Conservation (phyloP, 129 eudicot species). For the Lonicera japonica region DNA sequence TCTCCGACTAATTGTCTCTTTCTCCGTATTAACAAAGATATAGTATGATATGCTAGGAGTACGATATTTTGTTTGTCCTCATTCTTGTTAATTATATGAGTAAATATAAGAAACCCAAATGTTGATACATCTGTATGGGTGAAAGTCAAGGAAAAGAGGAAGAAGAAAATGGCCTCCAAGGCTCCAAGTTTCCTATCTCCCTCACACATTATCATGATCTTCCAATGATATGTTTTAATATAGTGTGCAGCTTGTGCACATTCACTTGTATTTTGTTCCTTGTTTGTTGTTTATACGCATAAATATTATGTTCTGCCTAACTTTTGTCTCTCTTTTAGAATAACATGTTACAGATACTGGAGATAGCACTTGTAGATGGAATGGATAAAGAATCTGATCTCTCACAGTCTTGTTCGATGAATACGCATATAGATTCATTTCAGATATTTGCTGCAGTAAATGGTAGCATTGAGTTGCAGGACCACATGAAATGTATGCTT, state of each 20-base stretch:
- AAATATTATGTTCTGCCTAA: not conserved
- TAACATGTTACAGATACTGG: constrained; percentile 55
- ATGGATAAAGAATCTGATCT: constrained; percentile 60
- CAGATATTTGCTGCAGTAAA: constrained; percentile 23
- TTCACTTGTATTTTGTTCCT: not conserved
- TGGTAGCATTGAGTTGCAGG: constrained; percentile 39
- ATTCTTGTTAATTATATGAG: not conserved
- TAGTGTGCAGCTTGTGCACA: not conserved
- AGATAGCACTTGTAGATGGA: constrained; percentile 58
- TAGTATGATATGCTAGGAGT: not conserved
- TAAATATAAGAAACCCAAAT: not conserved
- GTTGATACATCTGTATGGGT: not conserved
- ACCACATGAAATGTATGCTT: constrained; percentile 48
- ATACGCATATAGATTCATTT: constrained; percentile 46
- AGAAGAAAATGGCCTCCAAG: not conserved
- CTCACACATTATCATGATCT: not conserved
- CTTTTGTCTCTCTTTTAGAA: constrained; percentile 20
- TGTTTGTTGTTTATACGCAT: not conserved
- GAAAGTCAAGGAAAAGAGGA: not conserved
- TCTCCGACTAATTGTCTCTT: no score
- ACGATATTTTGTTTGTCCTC: not conserved
- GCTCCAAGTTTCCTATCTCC: not conserved
- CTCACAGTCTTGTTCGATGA: constrained; percentile 39
- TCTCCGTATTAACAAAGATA: no score
- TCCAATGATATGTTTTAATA: constrained; percentile 1